Conservation (phyloP, 176 grass and related monocot genomes). For the Chrysopogon serrulatus region DNA sequence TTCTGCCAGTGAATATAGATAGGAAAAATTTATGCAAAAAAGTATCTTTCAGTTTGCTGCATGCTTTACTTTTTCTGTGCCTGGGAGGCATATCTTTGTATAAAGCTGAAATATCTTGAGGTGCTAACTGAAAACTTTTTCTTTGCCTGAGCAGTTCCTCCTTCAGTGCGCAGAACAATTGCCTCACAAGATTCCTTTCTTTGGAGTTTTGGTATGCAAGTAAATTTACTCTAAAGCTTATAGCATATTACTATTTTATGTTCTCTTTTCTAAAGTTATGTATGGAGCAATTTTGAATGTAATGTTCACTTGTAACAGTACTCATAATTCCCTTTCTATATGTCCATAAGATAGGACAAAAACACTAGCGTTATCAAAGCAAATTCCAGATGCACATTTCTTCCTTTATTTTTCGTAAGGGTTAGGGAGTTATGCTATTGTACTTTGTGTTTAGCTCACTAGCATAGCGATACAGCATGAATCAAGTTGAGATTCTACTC, state of each 20-base stretch:
- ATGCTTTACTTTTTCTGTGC: background rate
- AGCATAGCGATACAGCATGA: background rate
- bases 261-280: conserved; percentile 4
- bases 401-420: background rate
- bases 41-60: conserved; percentile 15
- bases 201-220: conserved; percentile 83
- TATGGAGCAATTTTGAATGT: background rate
- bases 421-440: background rate
- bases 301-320: conserved; percentile 6
- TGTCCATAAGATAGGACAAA: background rate
- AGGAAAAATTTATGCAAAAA: background rate
- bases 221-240: conserved; percentile 7
- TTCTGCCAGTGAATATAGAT: background rate
- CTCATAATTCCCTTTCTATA: conserved; percentile 1
- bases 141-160: conserved; percentile 63
- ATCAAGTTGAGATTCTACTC: background rate
- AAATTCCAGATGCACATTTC: background rate
- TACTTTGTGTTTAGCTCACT: background rate
- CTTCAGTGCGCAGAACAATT: conserved; percentile 87
- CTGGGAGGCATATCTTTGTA: background rate
- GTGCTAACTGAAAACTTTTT: conserved; percentile 34
- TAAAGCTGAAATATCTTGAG: conserved; percentile 3
- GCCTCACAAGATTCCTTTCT: conserved; percentile 96
- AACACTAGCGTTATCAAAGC: background rate
- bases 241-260: background rate